A percentile compares a stretch with the other conserved stretches of the same genome.
phyloP scores from a whole-genome alignment of 2,329 filamentous ascomycete species.

The Penicillium nordicum region DNA sequence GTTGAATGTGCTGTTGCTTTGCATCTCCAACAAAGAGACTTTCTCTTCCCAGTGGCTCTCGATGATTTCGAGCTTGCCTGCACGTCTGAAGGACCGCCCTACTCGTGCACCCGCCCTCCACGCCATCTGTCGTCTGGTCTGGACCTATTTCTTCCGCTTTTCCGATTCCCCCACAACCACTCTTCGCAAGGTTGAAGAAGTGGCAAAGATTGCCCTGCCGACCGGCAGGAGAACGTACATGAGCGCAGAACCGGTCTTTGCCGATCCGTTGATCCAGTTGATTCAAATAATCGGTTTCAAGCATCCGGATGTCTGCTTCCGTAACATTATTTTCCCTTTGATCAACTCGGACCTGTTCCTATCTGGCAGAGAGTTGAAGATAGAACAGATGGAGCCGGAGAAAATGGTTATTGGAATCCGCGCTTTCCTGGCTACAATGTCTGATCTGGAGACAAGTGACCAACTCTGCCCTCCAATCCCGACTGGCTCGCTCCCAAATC shows the following conservation, averaged over 20 bases:
- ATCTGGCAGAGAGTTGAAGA: constrained; percentile 71
- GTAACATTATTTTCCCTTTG: constrained; percentile 87
- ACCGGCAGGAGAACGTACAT: constrained; percentile 75
- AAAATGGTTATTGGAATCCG: constrained; percentile 96
- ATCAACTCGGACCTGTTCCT: constrained; percentile 89
- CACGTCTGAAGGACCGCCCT: constrained; percentile 77
- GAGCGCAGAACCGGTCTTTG: constrained; percentile 76
- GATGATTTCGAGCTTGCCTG: constrained; percentile 70
- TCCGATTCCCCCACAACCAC: constrained; percentile 67
- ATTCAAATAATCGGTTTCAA: constrained; percentile 93
- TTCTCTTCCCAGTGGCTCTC: constrained; percentile 86
- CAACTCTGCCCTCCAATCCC: constrained; percentile 79
- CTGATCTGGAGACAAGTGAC: constrained; percentile 82
- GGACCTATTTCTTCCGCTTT: constrained; percentile 89
- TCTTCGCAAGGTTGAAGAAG: constrained; percentile 80
- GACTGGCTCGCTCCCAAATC: constrained; percentile 50
- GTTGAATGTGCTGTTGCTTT: constrained; percentile 79
- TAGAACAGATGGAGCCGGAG: constrained; percentile 93
- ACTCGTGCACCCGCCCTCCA: constrained; percentile 78
- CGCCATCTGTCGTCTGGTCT: constrained; percentile 83
- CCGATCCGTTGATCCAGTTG: constrained; percentile 87
- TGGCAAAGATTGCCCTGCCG: constrained; percentile 79
- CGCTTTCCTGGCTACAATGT: constrained; percentile 88
- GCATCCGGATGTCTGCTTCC: constrained; percentile 89
- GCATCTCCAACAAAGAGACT: constrained; percentile 77